phyloP scores from a whole-genome alignment of 305 asterid genomes.

The Andrographis paniculata region DNA sequence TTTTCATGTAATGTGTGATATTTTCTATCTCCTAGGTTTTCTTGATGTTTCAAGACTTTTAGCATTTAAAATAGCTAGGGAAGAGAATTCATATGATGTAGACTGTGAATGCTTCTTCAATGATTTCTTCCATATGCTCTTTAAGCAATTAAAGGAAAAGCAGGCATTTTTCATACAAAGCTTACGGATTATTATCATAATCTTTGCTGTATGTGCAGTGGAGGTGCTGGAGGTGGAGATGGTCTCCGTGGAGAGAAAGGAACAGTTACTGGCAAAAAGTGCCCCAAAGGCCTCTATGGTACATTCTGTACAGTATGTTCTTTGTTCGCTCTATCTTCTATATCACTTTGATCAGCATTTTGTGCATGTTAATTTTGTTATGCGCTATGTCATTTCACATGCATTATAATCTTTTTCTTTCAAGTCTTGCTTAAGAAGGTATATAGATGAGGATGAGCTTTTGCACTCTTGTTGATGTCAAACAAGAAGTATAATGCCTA shows the following conservation, averaged over 20 bases:
- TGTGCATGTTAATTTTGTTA: neutral
- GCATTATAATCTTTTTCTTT: slow-evolving; percentile 12
- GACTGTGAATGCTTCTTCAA: neutral
- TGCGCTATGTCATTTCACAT: neutral
- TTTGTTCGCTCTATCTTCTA: slow-evolving; percentile 26
- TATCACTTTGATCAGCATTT: slow-evolving; percentile 13
- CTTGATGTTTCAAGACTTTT: slow-evolving; percentile 5
- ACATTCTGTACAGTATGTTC: slow-evolving; percentile 86
- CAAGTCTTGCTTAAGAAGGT: slow-evolving; percentile 15
- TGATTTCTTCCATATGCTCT: slow-evolving; percentile 1
- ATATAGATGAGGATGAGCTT: slow-evolving; percentile 12
- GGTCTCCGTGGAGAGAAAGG: slow-evolving; percentile 83
- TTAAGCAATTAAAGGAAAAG: neutral
- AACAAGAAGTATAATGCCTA: slow-evolving; percentile 12
- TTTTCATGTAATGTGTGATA: slow-evolving; percentile 1
- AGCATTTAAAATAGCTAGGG: slow-evolving; percentile 5
- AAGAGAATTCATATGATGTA: neutral
- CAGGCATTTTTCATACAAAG: neutral
- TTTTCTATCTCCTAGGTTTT: neutral
- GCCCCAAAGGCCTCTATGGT: slow-evolving; percentile 93
- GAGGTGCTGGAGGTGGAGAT: slow-evolving; percentile 72
- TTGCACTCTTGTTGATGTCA: slow-evolving; percentile 13
- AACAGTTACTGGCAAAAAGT: slow-evolving; percentile 81
- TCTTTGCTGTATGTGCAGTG: slow-evolving; percentile 41
- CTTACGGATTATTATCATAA: slow-evolving; percentile 5